Evolutionary conservation across 495 filamentous ascomycete genomes (phyloP), one percentile per base, ranked within the genome.

Genomic region (Rostrohypoxylon terebratum): DNA sequence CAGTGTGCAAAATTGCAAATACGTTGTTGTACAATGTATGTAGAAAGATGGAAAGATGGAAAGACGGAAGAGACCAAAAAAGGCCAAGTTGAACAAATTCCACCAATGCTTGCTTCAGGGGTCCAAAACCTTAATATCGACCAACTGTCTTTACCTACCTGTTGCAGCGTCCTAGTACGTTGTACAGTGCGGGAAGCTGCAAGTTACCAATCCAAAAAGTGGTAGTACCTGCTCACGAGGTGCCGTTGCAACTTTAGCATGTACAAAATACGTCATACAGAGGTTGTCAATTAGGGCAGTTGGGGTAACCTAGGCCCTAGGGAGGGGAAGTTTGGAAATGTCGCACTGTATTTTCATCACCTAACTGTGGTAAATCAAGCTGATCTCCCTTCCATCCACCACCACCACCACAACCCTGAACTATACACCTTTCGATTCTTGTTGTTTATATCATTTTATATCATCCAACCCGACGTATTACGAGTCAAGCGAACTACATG

Each of bases 51-150:
- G 31, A 40, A 51, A 36, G 2, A 55, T 64, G 6, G 28, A 28
- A 28, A 28, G 28, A 28, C 28, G 36, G 59, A 70, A 65, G 55
- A 63, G 63, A 31, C 58, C 33, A 45, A 64, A 70, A 65, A 47
- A 63, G 63, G 40, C 58, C 33, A 66, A 70, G 45, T 69, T 59
- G 50, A 53, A 51, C 33, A 57, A 34, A 38, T 14, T 65, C 51
- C 36, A 28, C 48, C 28, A 28, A 28, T 28, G n/a, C 28, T 28
- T n/a, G n/a, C n/a, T 28, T 28, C 28, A 28, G 61, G 23, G 54
- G 59, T 65, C 61, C 20, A 71, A 57, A 66, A 44, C 61, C 47
- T 61, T 61, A n/a, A n/a, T n/a, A 55, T 66, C 61, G 25, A 48
- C 21, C 34, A 63, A 45, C 16, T 63, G 20, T 63, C 7, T 1